Evolutionary conservation across 1,284 basidiomycete genomes (phyloP).

Genomic region (Erythrobasidium hasegawianum): DNA sequence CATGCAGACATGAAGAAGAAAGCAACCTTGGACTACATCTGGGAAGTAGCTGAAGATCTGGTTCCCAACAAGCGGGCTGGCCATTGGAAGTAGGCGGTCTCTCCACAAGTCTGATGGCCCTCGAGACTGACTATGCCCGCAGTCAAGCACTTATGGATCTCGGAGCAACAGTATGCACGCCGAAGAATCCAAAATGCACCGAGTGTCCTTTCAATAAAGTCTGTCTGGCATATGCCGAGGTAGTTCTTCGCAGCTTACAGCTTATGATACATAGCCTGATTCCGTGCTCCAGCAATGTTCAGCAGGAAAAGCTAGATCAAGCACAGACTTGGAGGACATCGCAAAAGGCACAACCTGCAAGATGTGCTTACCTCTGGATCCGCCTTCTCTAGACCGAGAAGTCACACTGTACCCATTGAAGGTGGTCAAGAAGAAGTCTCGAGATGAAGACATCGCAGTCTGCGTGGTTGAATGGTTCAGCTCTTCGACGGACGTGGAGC

Average conservation of each 20-base stretch:
- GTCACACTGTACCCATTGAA: conserved; percentile 84
- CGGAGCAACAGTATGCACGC: conserved; percentile 84
- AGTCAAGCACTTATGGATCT: conserved; percentile 52
- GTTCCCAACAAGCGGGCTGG: conserved; percentile 52
- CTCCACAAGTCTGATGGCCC: no score
- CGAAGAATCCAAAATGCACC: conserved; percentile 67
- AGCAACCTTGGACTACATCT: conserved; percentile 70
- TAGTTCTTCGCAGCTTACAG: conserved; percentile 36
- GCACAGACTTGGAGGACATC: conserved; percentile 64
- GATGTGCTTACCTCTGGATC: conserved; percentile 65
- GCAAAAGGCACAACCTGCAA: conserved; percentile 53
- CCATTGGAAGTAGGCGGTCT: conserved; percentile 33
- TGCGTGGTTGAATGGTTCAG: conserved; percentile 74
- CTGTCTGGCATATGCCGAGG: conserved; percentile 64
- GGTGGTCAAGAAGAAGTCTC: conserved; percentile 71
- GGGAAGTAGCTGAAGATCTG: conserved; percentile 68
- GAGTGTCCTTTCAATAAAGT: conserved; percentile 65
- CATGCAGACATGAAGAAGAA: conserved; percentile 77
- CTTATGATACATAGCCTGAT: not conserved
- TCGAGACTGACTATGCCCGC: conserved; percentile 7
- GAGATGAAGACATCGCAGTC: conserved; percentile 80
- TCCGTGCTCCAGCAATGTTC: not conserved
- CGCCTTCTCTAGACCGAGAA: conserved; percentile 34
- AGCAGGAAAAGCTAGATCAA: conserved; percentile 40
- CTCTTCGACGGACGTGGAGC: conserved; percentile 41